A percentile compares a stretch with the other conserved stretches of the same genome.
phyloP scores from a whole-genome alignment of 805 yeast species.

The Zygosaccharomyces rouxii region DNA sequence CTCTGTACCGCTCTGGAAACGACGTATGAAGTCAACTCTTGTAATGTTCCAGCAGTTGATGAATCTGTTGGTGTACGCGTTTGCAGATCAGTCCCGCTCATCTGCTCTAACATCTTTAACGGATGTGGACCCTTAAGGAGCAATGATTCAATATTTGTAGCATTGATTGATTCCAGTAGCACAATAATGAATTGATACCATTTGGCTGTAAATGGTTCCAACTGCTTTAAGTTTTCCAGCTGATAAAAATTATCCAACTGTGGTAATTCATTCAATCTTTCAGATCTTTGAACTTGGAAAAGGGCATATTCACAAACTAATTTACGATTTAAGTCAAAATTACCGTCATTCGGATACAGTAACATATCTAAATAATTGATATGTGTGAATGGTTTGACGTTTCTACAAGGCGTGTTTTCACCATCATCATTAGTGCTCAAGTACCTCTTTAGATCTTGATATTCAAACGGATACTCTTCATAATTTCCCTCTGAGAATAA shows the following conservation, averaged over 20 bases:
- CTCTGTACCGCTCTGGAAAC: constrained; percentile 29
- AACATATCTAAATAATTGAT: constrained; percentile 28
- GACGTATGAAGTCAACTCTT: constrained; percentile 32
- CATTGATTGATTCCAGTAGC: constrained; percentile 21
- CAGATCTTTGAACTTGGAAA: constrained; percentile 21
- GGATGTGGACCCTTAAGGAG: not conserved
- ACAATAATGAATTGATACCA: constrained; percentile 23
- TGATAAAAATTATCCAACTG: not conserved
- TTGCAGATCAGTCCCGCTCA: constrained; percentile 7
- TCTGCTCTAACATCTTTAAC: constrained; percentile 1
- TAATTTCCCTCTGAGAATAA: constrained; percentile 23
- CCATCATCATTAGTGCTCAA: constrained; percentile 15
- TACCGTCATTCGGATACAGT: constrained; percentile 18
- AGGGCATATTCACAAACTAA: constrained; percentile 30
- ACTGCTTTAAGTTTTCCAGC: constrained; percentile 13
- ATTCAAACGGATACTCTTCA: constrained; percentile 30
- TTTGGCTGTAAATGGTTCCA: constrained; percentile 13
- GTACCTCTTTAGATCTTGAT: constrained; percentile 27
- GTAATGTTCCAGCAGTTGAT: constrained; percentile 12
- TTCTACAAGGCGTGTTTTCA: constrained; percentile 9
- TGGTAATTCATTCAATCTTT: constrained; percentile 7
- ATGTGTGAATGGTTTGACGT: constrained; percentile 17
- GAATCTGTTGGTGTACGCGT: not conserved
- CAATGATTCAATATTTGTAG: constrained; percentile 16
- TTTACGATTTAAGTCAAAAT: constrained; percentile 29